Evolutionary conservation across 2,329 filamentous ascomycete genomes (phyloP).

Genomic region (Fusarium burgessii): DNA sequence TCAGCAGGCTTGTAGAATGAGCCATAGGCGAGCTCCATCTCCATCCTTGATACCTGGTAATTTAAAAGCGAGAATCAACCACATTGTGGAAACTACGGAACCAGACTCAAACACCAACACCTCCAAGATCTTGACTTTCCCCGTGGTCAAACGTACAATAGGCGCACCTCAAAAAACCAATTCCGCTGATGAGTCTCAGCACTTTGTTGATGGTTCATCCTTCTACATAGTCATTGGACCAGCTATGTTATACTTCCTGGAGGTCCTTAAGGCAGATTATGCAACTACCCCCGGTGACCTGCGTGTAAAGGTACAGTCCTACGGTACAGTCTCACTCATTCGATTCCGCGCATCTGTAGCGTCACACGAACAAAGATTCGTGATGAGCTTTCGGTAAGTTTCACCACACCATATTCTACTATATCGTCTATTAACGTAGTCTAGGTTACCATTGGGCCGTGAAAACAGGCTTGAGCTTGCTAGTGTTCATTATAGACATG

Average conservation of each 20-base stretch:
- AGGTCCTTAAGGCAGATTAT: constrained; percentile 61
- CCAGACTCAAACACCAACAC: constrained; percentile 46
- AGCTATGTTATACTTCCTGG: constrained; percentile 64
- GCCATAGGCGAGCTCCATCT: constrained; percentile 51
- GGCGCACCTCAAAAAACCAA: constrained; percentile 56
- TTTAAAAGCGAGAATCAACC: constrained; percentile 60
- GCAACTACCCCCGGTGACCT: constrained; percentile 59
- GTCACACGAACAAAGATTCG: constrained; percentile 67
- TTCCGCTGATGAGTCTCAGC: constrained; percentile 58
- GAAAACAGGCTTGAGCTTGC: constrained; percentile 63
- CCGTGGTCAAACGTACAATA: constrained; percentile 62
- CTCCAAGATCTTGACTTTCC: constrained; percentile 59
- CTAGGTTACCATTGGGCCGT: constrained; percentile 57
- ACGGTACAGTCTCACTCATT: constrained; percentile 65
- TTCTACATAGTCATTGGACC: constrained; percentile 67
- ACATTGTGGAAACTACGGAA: constrained; percentile 61
- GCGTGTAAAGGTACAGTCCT: constrained; percentile 62
- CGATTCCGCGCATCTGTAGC: constrained; percentile 63
- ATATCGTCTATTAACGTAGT: constrained; percentile 20
- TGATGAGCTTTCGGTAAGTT: constrained; percentile 65
- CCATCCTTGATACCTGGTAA: constrained; percentile 59
- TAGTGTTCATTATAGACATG: constrained; percentile 65
- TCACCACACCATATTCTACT: background rate
- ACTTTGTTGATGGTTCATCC: constrained; percentile 62
- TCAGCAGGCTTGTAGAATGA: constrained; percentile 56